phyloP scores from a whole-genome alignment of 371 early-diverging fungal genomes.

The Lichtheimia hyalospora region DNA sequence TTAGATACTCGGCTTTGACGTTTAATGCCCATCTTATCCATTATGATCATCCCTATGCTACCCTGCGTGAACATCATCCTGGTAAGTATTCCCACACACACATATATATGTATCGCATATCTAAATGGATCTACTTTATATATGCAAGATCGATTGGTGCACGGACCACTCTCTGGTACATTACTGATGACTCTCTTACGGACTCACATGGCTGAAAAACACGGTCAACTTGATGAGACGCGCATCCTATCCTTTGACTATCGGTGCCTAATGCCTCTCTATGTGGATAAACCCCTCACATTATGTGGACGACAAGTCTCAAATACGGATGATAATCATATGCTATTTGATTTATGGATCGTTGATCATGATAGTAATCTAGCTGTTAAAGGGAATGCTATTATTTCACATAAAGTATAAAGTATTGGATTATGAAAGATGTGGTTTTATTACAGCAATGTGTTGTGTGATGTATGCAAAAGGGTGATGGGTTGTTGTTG shows the following conservation, averaged over 20 bases:
- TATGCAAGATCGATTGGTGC: slow-evolving; percentile 64
- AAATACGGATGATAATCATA: slow-evolving; percentile 10
- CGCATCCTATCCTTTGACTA: slow-evolving; percentile 60
- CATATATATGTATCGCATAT: neutral
- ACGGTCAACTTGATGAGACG: slow-evolving; percentile 8
- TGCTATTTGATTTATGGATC: slow-evolving; percentile 68
- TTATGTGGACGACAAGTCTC: slow-evolving; percentile 46
- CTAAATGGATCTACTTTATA: too few relatives aligned
- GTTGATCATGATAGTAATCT: slow-evolving; percentile 61
- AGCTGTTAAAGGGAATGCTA: slow-evolving; percentile 66
- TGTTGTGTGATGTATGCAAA: neutral
- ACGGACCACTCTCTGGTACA: slow-evolving; percentile 77
- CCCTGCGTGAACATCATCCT: slow-evolving; percentile 68
- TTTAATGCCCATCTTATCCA: slow-evolving; percentile 87
- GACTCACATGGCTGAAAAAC: slow-evolving; percentile 15
- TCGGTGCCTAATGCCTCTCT: slow-evolving; percentile 67
- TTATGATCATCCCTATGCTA: slow-evolving; percentile 74
- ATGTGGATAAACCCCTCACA: slow-evolving; percentile 54
- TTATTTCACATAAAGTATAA: neutral
- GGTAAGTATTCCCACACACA: slow-evolving; percentile 27
- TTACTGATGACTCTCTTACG: slow-evolving; percentile 57
- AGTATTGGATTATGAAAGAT: neutral
- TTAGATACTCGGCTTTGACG: slow-evolving; percentile 83
- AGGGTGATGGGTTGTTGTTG: neutral
- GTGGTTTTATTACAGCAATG: neutral